Base-by-base conservation (phyloP, 148 eudicot genomes). In the Agrostemma githago region DNA sequence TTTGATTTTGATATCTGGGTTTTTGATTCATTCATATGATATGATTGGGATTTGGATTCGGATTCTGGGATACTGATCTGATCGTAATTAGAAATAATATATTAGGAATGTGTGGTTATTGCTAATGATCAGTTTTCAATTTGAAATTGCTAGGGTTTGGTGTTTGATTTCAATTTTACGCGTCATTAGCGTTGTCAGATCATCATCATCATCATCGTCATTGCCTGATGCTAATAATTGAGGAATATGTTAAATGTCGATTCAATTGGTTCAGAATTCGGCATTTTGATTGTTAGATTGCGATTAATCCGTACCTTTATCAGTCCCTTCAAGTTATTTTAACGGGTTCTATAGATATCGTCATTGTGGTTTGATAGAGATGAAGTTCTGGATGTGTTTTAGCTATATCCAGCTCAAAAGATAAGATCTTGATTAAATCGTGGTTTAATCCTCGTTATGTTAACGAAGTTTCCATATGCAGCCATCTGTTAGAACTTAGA, bases 31-130 rank as follows among this genome's bases (percentile, higher is more conserved):
- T 73, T 66, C 37, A 17, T 19, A 38, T 53, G 6, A 17, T 19
- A 38, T 53, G 12, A 39, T 48, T 74, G 20, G 51, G 6, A 43
- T 17, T 67, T 67, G 3, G 44, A 3, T 67, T 48, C 14, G n/a
- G 16, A 70, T 51, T 70, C 41, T 70, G 61, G 73, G 73, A 26
- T 26, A 34, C 14, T 51, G 59, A 54, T 12, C 20, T 41, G 41
- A 46, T 37, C 19, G 41, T 34, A 54, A 40, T 75, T 54, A 21
- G 40, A 1, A 38, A 65, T 65, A 20, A 34, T n/a, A 2, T 34
- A 26, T 43, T 74, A 3, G 8, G 34, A 26, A 26, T 26, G 34
- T 26, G 5, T 16, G 8, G 6, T 8, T 12, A 11, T 41, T 41
- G 17, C n/a, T 17, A 11, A 2, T 37, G n/a, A 8, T 54, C 2